Evolutionary conservation across 1,284 basidiomycete genomes (phyloP).

Genomic region (Thecaphora thlaspeos): DNA sequence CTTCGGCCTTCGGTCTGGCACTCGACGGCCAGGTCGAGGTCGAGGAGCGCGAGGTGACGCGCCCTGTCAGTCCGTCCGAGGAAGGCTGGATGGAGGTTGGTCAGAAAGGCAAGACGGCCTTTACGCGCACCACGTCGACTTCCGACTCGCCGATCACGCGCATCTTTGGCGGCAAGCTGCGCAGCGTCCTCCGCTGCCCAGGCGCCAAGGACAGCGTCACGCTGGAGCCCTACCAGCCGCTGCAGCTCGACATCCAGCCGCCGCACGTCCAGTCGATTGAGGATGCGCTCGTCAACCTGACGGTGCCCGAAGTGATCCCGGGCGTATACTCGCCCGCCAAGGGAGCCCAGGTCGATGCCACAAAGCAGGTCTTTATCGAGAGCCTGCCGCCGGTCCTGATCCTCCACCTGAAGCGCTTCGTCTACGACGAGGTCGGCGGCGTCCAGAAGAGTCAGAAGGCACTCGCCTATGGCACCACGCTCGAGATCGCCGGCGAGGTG

Average conservation of each 20-base stretch:
- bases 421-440: slow-evolving; percentile 79
- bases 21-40: slow-evolving; percentile 61
- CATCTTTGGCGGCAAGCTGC: slow-evolving; percentile 90
- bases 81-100: slow-evolving; percentile 85
- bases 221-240: slow-evolving; percentile 86
- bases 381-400: slow-evolving; percentile 80
- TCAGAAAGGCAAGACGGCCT: slow-evolving; percentile 78
- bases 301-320: slow-evolving; percentile 78
- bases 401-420: slow-evolving; percentile 88
- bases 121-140: slow-evolving; percentile 76
- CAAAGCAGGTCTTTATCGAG: slow-evolving; percentile 84
- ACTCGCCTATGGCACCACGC: slow-evolving; percentile 73
- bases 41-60: slow-evolving; percentile 60
- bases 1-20: slow-evolving; percentile 8
- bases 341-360: slow-evolving; percentile 69
- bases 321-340: slow-evolving; percentile 63
- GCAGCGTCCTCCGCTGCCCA: slow-evolving; percentile 79
- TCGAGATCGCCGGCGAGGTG: slow-evolving; percentile 66
- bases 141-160: slow-evolving; percentile 83
- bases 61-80: slow-evolving; percentile 48
- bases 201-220: slow-evolving; percentile 80
- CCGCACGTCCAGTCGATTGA: slow-evolving; percentile 75
- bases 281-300: slow-evolving; percentile 78
- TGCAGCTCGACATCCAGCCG: slow-evolving; percentile 78
- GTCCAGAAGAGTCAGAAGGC: slow-evolving; percentile 84